Conservation (phyloP, 176 grass and related monocot genomes). For the Triticum turgidum region DNA sequence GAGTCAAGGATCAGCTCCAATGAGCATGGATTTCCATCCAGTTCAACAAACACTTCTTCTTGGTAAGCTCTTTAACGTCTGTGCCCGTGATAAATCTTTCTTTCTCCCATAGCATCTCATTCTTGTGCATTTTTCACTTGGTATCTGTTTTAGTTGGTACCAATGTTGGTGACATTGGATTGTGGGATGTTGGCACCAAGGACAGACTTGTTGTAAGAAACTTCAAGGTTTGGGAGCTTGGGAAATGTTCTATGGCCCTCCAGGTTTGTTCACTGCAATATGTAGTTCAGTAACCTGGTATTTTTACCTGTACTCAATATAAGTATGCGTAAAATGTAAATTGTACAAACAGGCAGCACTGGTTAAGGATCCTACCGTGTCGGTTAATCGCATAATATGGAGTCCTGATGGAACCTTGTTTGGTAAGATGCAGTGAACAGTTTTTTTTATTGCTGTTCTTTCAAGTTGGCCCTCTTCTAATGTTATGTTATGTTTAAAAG, state of each 20-base stretch:
- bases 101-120: slow-evolving; percentile 13
- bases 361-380: slow-evolving; percentile 86
- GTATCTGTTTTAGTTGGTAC: slow-evolving; percentile 74
- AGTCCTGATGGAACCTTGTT: slow-evolving; percentile 92
- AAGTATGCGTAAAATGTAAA: slow-evolving; percentile 4
- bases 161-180: slow-evolving; percentile 93
- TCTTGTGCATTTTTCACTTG: slow-evolving; percentile 23
- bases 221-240: slow-evolving; percentile 98
- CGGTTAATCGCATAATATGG: slow-evolving; percentile 97
- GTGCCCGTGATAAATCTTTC: slow-evolving; percentile 19
- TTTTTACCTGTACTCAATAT: slow-evolving; percentile 4
- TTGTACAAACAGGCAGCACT: slow-evolving; percentile 59
- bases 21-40: slow-evolving; percentile 99
- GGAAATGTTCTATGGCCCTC: slow-evolving; percentile 67
- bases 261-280: slow-evolving; percentile 64
- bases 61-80: slow-evolving; percentile 49
- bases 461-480: slow-evolving; percentile 21
- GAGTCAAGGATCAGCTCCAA: slow-evolving; percentile 76
- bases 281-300: slow-evolving; percentile 18
- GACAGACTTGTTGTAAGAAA: slow-evolving; percentile 75
- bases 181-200: slow-evolving; percentile 97
- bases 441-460: slow-evolving; percentile 3
- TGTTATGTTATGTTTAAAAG: slow-evolving; percentile 38
- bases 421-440: slow-evolving; percentile 47
- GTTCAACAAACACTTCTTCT: slow-evolving; percentile 90